Conservation (phyloP, 2,329 filamentous ascomycete species). For the Phialophora verrucosa region DNA sequence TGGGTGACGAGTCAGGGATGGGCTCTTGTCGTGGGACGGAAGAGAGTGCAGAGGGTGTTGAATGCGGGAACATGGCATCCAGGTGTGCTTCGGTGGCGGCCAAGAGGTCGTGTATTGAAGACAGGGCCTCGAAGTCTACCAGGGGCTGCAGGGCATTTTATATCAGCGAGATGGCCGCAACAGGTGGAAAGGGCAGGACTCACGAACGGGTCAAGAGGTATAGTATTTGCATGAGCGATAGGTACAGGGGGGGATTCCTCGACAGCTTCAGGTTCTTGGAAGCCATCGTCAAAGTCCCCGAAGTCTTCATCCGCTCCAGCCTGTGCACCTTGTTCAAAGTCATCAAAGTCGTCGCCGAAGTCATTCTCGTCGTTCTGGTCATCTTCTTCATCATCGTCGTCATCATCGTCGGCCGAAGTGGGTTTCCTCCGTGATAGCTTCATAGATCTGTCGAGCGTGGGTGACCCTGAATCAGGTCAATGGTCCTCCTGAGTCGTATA, state of each 20-base stretch:
- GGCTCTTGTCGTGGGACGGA: conserved; percentile 48
- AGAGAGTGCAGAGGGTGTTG: conserved; percentile 43
- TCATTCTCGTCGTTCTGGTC: conserved; percentile 59
- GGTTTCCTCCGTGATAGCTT: conserved; percentile 43
- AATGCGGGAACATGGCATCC: conserved; percentile 52
- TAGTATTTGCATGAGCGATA: conserved; percentile 39
- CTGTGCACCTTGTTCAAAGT: conserved; percentile 59
- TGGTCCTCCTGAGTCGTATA: conserved; percentile 55
- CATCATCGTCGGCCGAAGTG: conserved; percentile 31
- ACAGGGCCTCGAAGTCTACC: conserved; percentile 61
- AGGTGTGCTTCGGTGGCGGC: conserved; percentile 48
- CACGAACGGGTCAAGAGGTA: conserved; percentile 31
- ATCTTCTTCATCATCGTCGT: conserved; percentile 34
- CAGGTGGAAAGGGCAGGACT: conserved; percentile 39
- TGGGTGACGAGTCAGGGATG: conserved; percentile 55
- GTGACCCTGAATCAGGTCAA: conserved; percentile 67
- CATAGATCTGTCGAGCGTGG: conserved; percentile 58
- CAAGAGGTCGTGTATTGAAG: conserved; percentile 51
- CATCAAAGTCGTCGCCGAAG: conserved; percentile 66
- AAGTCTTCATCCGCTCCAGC: conserved; percentile 60
- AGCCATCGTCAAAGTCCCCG: conserved; percentile 71
- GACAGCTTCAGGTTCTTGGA: conserved; percentile 56
- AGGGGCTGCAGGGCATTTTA: conserved; percentile 37
- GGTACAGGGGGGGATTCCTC: conserved; percentile 40
- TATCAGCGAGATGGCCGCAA: conserved; percentile 12